Conservation (phyloP, 306 rosid species). For the Castanopsis chinensis region DNA sequence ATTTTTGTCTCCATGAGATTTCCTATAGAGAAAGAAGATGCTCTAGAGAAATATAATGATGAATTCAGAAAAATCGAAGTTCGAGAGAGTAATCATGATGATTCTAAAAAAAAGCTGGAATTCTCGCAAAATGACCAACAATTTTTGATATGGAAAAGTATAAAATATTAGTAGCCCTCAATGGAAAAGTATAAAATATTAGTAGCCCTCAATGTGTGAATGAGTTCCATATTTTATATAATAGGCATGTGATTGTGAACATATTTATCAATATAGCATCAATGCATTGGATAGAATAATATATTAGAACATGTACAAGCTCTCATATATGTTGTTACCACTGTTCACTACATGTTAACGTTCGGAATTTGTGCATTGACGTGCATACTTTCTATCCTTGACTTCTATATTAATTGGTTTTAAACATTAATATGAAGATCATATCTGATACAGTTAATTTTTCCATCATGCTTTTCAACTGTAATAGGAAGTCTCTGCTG, state of each 20-base stretch:
- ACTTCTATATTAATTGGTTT: conserved; percentile 5
- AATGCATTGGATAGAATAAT: not conserved
- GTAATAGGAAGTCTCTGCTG: conserved; percentile 72
- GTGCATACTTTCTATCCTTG: conserved; percentile 2
- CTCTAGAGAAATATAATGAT: not conserved
- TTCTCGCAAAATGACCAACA: not conserved
- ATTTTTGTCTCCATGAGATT: too few species aligned
- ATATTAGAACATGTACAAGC: not conserved
- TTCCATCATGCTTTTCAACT: conserved; percentile 16
- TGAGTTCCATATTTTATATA: not conserved
- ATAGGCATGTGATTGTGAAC: not conserved
- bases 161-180: not conserved
- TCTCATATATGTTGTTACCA: not conserved
- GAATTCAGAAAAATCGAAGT: not conserved
- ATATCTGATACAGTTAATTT: conserved; percentile 10
- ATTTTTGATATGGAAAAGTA: not conserved
- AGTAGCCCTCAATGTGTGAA: not conserved
- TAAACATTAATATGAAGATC: conserved; percentile 24
- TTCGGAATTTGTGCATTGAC: not conserved
- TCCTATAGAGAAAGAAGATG: too few species aligned
- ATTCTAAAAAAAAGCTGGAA: not conserved
- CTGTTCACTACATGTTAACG: conserved; percentile 6
- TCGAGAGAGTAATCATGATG: not conserved
- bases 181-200: not conserved
- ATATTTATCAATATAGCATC: not conserved